phyloP scores from a whole-genome alignment of 768 basidiomycete genomes.

The Auricularia cornea region DNA sequence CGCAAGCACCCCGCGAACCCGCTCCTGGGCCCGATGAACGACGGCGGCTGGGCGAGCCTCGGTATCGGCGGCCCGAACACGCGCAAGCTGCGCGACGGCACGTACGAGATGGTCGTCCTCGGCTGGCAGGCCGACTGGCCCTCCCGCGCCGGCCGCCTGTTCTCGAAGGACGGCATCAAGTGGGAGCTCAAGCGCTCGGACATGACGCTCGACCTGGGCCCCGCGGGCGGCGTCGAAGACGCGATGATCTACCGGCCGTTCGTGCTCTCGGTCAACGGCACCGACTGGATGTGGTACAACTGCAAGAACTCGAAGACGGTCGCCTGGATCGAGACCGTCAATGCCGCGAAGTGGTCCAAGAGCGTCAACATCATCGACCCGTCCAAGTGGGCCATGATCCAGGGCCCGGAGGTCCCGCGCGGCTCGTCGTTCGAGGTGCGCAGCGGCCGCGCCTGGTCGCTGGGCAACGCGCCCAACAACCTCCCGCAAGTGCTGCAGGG shows the following conservation, averaged over 20 bases:
- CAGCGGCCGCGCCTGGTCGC: neutral
- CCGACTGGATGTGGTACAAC: neutral
- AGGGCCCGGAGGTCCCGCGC: neutral
- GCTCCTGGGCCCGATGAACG: neutral
- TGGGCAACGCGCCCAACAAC: neutral
- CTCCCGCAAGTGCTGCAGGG: neutral
- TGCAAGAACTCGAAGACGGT: neutral
- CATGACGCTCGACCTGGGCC: neutral
- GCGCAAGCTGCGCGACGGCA: neutral
- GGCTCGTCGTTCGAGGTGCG: neutral
- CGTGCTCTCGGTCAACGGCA: neutral
- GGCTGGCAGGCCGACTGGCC: neutral
- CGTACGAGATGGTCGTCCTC: neutral
- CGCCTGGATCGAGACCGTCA: constrained; percentile 1
- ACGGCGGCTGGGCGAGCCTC: constrained; percentile 1
- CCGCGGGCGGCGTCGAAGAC: neutral
- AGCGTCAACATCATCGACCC: neutral
- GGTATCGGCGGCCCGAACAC: neutral
- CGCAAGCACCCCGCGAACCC: neutral
- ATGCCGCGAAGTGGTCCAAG: neutral
- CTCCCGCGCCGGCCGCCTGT: neutral
- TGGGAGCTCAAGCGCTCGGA: neutral
- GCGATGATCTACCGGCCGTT: neutral
- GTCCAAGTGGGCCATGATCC: neutral
- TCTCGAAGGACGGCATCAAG: neutral